A percentile compares a stretch with the other conserved stretches of the same genome.
Conservation (phyloP, 2,329 filamentous ascomycete genomes). For the Xylaria hypoxylon region DNA sequence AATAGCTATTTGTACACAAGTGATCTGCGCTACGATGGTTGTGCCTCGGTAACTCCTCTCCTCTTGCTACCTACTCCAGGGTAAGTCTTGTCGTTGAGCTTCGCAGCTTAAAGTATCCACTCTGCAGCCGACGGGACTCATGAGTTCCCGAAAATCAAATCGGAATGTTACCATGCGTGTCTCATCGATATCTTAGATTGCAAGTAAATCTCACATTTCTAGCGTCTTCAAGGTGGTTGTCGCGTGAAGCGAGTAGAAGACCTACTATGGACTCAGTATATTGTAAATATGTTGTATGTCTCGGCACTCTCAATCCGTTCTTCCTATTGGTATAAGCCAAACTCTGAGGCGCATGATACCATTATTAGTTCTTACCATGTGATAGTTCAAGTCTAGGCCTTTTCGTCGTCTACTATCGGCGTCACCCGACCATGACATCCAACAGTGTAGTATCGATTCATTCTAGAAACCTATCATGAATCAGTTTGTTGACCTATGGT, state of each 20-base stretch:
- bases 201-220: neutral
- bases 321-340: conserved; percentile 9
- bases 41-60: conserved; percentile 30
- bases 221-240: neutral
- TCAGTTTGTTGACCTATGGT: neutral
- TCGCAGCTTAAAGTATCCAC: conserved; percentile 2
- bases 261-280: too few species aligned
- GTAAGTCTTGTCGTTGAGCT: conserved; percentile 6
- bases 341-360: neutral
- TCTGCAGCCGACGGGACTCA: too few species aligned
- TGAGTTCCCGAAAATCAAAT: neutral
- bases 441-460: neutral
- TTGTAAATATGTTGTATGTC: neutral
- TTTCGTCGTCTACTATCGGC: neutral
- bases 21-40: neutral
- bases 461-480: neutral
- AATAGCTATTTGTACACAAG: neutral
- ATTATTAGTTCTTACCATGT: neutral
- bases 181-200: neutral
- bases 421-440: neutral
- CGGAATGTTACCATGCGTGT: conserved; percentile 2
- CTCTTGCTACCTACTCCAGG: conserved; percentile 2
- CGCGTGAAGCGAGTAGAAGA: neutral
- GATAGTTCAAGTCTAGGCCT: neutral
- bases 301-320: neutral